These are phyloP conservation scores for Fusarium papillatum DNA, from an alignment of 2,329 filamentous ascomycete genomes.

Conservation along the genomic window DNA sequence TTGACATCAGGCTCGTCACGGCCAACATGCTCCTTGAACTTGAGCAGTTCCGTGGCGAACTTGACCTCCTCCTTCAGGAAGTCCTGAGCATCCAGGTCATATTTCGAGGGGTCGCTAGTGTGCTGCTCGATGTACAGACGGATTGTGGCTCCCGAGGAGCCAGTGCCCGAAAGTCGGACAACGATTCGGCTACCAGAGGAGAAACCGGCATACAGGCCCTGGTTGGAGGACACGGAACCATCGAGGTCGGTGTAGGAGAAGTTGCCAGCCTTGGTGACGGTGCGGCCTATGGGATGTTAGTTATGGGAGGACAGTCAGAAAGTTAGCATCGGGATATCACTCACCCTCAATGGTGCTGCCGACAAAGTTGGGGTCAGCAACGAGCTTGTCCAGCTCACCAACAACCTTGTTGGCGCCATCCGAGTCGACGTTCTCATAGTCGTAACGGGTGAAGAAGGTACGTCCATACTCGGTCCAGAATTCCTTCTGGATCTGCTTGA, in stretches of 20 bases:
- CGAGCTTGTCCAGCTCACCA: constrained; percentile 82
- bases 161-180: constrained; percentile 94
- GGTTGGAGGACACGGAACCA: constrained; percentile 94
- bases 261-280: constrained; percentile 91
- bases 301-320: background rate
- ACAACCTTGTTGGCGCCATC: constrained; percentile 94
- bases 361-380: constrained; percentile 81
- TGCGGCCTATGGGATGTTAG: constrained; percentile 69
- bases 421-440: constrained; percentile 95
- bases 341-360: constrained; percentile 84
- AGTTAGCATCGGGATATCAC: constrained; percentile 29
- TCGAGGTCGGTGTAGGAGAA: constrained; percentile 99
- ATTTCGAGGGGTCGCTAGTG: constrained; percentile 83
- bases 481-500: constrained; percentile 95
- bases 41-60: constrained; percentile 86
- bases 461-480: constrained; percentile 98
- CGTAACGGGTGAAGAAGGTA: constrained; percentile 99
- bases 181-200: constrained; percentile 96
- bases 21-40: constrained; percentile 94
- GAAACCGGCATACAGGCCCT: constrained; percentile 95
- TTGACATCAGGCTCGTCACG: constrained; percentile 96
- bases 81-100: constrained; percentile 88
- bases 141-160: constrained; percentile 95
- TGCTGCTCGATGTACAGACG: constrained; percentile 98
- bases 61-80: constrained; percentile 93